Evolutionary conservation across 2,329 filamentous ascomycete species (phyloP), one percentile per base, ranked within the genome.

Genomic region (Tricladium varicosporioides): DNA sequence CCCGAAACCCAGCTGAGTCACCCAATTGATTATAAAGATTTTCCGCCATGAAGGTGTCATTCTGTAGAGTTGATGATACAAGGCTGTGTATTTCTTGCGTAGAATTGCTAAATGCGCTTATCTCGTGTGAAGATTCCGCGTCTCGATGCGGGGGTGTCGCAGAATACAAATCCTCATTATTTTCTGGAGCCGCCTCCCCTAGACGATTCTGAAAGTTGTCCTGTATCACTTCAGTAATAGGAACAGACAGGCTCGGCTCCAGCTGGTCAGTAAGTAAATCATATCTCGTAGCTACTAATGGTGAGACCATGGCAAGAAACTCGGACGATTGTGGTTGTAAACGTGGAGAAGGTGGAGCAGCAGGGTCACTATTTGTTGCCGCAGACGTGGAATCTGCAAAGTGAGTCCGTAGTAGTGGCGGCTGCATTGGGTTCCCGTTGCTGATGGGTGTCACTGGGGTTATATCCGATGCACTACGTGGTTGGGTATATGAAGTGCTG

Each of bases 221-320:
- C 22, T 27, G 22, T 7, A 7, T 4, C 22, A 4, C 22, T 27
- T 27, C 22, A 7, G 7, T 7, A 27, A 27, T 27, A 27, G 22
- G 18, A 19, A 18, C 14, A 16, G 32, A 15, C 15, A 15, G 15
- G 9, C 9, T 15, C 15, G 4, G 18, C 14, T 36, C 42, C 27
- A 50, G 54, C 9, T 48, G 4, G 14, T n/a, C 33, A 8, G 36
- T 18, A 33, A n/a, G 15, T 19, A 55, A 42, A 36, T 13, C 15
- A 50, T 51, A 49, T 32, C 48, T 48, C 36, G 31, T 54, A 15
- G 65, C 55, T 4, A 67, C 42, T 1, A 66, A 57, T 27, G 66
- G 65, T n/a, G 67, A 68, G 8, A 68, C 64, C 13, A 65, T 57
- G 45, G 67, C 62, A 13, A 69, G 56, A n/a, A 40, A 51, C 44